Base-by-base conservation (phyloP, 768 basidiomycete genomes). In the Suillus decipiens region DNA sequence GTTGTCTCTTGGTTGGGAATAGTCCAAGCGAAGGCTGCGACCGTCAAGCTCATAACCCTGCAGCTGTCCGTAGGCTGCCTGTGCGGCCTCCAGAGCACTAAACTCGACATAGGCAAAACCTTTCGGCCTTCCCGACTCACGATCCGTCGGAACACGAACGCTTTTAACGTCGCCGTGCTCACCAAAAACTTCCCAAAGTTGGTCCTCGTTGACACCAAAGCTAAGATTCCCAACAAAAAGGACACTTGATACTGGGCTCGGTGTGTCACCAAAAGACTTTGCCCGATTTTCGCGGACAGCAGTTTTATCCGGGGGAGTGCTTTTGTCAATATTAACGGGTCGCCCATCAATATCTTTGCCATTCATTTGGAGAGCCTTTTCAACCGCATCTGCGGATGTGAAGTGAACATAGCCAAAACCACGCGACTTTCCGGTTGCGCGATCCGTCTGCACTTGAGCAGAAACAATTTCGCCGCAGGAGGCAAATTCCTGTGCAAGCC, bases 21-120 rank as follows among this genome's bases (percentile, higher is more conserved):
- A 95, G 77, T 99, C 96, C 51, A 98, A 76, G 60, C 96, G 84
- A 65, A 96, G 80, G 34, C 77, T 69, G 59, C 97, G 86, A 6
- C 96, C 96, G 37, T 88, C 91, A 57, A 97, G 82, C 63, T 95
- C 92, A 62, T 80, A 76, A 37, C 93, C 92, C 45, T 84, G 82
- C 33, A 85, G 81, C 5, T 83, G 86, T 69, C 84, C 86, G 64
- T 87, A 85, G 3, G 96, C 96, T 72, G 88, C 89, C 78, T 88
- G 89, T 12, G 97, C 92, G 60, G 84, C 79, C 33, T 88, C 91
- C 43, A 93, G 71, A 68, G 89, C 88, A 67, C 89, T 86, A 76
- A 96, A 97, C 76, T 98, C 95, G 72, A 99, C 92, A 77, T 99
- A 99, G 24, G 89, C 97, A 77, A 96, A 99, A 70, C 97, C 97